A percentile compares a stretch with the other conserved stretches of the same genome.
These are phyloP conservation scores for Podospora bellae-mahoneyi DNA, from an alignment of 495 filamentous ascomycete species.

Conservation along the genomic window DNA sequence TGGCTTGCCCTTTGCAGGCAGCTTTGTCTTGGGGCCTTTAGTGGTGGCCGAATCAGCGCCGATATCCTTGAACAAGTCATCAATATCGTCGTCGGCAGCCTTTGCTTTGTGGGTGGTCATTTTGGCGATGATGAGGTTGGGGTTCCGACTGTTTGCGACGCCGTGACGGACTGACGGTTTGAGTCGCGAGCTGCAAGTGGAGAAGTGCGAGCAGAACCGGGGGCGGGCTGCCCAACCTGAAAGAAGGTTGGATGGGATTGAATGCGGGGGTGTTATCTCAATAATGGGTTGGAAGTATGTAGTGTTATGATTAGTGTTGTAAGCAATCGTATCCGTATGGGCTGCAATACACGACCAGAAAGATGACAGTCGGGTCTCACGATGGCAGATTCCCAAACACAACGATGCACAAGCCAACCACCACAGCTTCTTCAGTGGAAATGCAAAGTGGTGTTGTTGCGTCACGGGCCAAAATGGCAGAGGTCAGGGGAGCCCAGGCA, in stretches of 20 bases:
- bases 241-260: neutral
- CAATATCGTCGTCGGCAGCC: slow-evolving; percentile 68
- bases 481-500: neutral
- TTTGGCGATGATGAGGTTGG: slow-evolving; percentile 12
- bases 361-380: neutral
- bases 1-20: slow-evolving; percentile 44
- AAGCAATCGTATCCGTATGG: too few species aligned
- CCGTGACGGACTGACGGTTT: neutral
- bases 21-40: slow-evolving; percentile 46
- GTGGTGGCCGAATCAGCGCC: slow-evolving; percentile 46
- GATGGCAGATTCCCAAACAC: neutral
- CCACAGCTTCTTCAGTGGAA: neutral
- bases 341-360: neutral
- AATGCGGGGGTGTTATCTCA: neutral
- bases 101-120: slow-evolving; percentile 46
- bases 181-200: neutral
- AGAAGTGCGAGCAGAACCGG: neutral
- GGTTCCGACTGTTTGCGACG: neutral
- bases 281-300: too few species aligned
- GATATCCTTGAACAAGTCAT: slow-evolving; percentile 76
- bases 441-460: slow-evolving; percentile 11
- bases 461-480: slow-evolving; percentile 17
- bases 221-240: neutral
- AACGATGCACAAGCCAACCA: too few species aligned
- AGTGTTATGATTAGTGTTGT: neutral